Evolutionary conservation across 2,329 filamentous ascomycete species (phyloP).

Genomic region (Neurospora crassa): DNA sequence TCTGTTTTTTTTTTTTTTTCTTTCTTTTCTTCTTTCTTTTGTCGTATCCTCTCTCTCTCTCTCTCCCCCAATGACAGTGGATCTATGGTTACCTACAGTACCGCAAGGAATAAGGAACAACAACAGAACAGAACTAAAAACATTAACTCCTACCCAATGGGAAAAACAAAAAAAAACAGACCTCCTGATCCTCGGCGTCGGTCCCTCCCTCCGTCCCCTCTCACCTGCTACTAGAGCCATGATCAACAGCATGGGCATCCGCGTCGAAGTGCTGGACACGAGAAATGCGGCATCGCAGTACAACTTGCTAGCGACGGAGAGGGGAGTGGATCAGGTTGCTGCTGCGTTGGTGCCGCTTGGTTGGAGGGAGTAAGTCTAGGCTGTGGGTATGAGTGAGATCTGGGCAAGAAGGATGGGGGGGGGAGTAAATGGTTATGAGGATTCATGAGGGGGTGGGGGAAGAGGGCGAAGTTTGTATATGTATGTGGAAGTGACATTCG

Average conservation of each 20-base stretch:
- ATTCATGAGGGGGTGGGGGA: too few relatives aligned
- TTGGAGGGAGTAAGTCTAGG: slow-evolving; percentile 53
- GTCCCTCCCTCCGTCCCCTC: slow-evolving; percentile 64
- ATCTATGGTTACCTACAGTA: too few relatives aligned
- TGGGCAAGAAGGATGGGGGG: not conserved
- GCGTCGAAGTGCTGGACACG: slow-evolving; percentile 84
- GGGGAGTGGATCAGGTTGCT: slow-evolving; percentile 75
- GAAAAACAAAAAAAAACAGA: slow-evolving; percentile 42
- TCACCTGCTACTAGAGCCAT: slow-evolving; percentile 63
- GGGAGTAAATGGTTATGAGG: not conserved
- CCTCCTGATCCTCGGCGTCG: slow-evolving; percentile 81
- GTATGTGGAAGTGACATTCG: too few relatives aligned
- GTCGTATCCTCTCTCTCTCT: not conserved
- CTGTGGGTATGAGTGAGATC: slow-evolving; percentile 7
- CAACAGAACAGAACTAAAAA: not conserved
- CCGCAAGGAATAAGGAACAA: not conserved
- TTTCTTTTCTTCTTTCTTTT: not conserved
- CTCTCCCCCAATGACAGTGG: not conserved
- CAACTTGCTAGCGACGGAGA: slow-evolving; percentile 88
- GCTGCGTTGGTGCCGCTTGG: slow-evolving; percentile 81
- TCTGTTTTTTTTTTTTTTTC: not conserved
- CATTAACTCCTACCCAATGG: too few relatives aligned
- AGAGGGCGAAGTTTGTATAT: too few relatives aligned
- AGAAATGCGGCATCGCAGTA: slow-evolving; percentile 90
- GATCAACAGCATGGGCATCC: slow-evolving; percentile 70